Conservation (phyloP, 2,329 filamentous ascomycete species). For the Hymenoscyphus infarciens region DNA sequence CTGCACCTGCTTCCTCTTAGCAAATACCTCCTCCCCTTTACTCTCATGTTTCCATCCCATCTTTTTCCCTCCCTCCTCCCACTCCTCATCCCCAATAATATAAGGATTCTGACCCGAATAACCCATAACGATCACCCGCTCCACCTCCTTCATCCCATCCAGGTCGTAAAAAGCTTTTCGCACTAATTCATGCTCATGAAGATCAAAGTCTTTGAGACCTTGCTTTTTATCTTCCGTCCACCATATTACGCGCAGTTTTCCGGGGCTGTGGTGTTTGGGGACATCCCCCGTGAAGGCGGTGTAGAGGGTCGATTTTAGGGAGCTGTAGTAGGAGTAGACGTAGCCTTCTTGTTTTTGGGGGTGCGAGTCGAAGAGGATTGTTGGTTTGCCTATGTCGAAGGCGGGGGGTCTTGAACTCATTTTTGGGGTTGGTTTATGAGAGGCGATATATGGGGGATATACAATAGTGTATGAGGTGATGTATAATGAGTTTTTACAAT, state of each 20-base stretch:
- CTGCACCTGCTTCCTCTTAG: background rate
- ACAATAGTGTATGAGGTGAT: background rate
- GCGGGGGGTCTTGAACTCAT: background rate
- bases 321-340: constrained; percentile 26
- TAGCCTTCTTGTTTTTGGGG: constrained; percentile 30
- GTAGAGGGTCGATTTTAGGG: constrained; percentile 22
- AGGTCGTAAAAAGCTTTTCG: constrained; percentile 25
- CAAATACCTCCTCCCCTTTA: constrained; percentile 3
- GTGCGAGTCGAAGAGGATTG: constrained; percentile 31
- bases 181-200: constrained; percentile 27
- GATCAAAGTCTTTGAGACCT: constrained; percentile 29
- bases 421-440: background rate
- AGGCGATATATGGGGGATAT: background rate
- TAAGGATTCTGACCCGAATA: constrained; percentile 31
- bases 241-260: constrained; percentile 28
- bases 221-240: constrained; percentile 26
- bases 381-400: constrained; percentile 19
- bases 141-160: constrained; percentile 25
- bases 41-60: constrained; percentile 9
- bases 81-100: constrained; percentile 16
- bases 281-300: constrained; percentile 30
- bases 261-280: constrained; percentile 23
- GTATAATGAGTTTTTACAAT: no score
- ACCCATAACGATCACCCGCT: constrained; percentile 27
- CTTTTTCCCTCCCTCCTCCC: background rate